Percentiles rank a stretch among this genome's conserved stretches.
Evolutionary conservation across 139 green algal species (phyloP).

Genomic region (Coelastrella sp.): DNA sequence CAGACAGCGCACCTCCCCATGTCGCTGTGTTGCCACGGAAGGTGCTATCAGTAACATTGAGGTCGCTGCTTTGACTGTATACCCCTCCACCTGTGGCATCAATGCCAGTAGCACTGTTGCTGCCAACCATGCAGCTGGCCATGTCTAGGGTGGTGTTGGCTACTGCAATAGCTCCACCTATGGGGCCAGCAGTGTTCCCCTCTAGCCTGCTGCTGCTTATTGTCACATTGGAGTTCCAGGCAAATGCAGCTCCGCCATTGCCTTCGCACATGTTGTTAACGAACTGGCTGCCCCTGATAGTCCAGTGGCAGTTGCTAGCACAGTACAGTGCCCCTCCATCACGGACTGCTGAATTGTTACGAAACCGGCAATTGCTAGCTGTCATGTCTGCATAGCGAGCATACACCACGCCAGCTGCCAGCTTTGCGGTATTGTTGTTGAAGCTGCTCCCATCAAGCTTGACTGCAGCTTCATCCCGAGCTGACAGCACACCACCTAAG

Average conservation of each 20-base stretch:
- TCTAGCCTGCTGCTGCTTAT: constrained; percentile 23
- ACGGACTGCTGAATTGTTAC: constrained; percentile 18
- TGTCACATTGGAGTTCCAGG: constrained; percentile 27
- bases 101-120: constrained; percentile 30
- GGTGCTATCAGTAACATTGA: constrained; percentile 6
- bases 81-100: constrained; percentile 46
- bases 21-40: constrained; percentile 16
- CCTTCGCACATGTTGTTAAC: constrained; percentile 19
- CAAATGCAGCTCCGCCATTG: constrained; percentile 47
- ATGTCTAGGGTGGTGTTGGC: constrained; percentile 43
- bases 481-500: constrained; percentile 34
- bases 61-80: constrained; percentile 34
- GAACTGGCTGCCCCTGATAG: constrained; percentile 5
- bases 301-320: constrained; percentile 35
- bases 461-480: constrained; percentile 1
- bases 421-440: constrained; percentile 37
- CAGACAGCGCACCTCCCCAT: constrained; percentile 46
- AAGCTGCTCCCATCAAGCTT: constrained; percentile 14
- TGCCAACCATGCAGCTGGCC: neutral
- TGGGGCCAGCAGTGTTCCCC: constrained; percentile 7
- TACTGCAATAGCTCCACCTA: constrained; percentile 40
- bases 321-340: constrained; percentile 49
- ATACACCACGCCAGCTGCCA: constrained; percentile 47
- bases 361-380: neutral
- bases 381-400: neutral